Evolutionary conservation across 768 basidiomycete genomes (phyloP), one percentile per base, ranked within the genome.

Genomic region (Leccinum rimulosum): DNA sequence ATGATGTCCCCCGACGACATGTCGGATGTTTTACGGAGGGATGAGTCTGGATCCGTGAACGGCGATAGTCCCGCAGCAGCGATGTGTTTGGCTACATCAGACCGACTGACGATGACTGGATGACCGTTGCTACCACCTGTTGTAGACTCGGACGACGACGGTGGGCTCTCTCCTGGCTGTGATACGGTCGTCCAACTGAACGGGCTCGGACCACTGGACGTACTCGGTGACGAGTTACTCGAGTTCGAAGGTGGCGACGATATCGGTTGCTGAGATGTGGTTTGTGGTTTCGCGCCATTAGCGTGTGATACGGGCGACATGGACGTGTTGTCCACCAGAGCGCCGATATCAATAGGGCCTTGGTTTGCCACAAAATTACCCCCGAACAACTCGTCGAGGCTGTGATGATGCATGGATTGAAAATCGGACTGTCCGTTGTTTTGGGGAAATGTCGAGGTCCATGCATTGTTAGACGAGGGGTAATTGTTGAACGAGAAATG

Each of bases 41-140:
- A 45, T 3, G 66, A n/a, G n/a, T 47, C 61, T 2, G 62, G 33
- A 10, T 75, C 71, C 17, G 67, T 61, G 64, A 90, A 90, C 8
- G 84, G 79, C 49, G 88, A 91, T 36, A 76, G 70, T n/a, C 89
- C 91, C n/a, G 72, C 68, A 1, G 71, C 67, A 1, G 64, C 76
- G 51, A 93, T 87, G 52, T 69, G 72, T 60, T 82, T 74, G 45
- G 74, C 77, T 4, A 86, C 25, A 17, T 87, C 82, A 19, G 76
- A 76, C 62, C 79, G 86, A 38, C 80, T 86, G 69, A 66, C 1
- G 15, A 17, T 0, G 25, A 48, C 7, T 6, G 62, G 45, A 5
- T 2, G 40, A 9, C 79, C 15, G 8, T 14, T 84, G 4, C 84
- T n/a, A 22, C 52, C 17, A 28, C 12, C 19, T 9, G 59, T 19